Evolutionary conservation across 306 rosid genomes (phyloP), one percentile per base, ranked within the genome.

Genomic region (Elaeagnus macrophylla): DNA sequence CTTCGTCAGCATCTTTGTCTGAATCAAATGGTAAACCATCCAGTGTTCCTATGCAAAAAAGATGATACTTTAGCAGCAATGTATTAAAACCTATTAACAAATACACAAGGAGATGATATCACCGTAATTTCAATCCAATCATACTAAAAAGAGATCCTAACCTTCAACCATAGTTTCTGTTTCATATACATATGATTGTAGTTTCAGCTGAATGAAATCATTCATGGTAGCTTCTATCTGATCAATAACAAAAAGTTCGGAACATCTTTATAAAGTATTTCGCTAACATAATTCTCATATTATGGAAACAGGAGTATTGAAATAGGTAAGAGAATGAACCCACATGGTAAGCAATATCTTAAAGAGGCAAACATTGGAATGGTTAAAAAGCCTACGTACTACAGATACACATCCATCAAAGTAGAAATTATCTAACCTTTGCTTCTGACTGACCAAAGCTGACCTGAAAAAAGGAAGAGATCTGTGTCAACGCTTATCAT

Each of bases 111-210:
- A n/a, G n/a, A n/a, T n/a, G n/a, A n/a, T n/a, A n/a, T n/a, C n/a
- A n/a, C n/a, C n/a, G n/a, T n/a, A n/a, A n/a, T n/a, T n/a, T n/a
- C n/a, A n/a, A n/a, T n/a, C n/a, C n/a, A n/a, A n/a, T n/a, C n/a
- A n/a, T n/a, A n/a, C n/a, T n/a, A n/a, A n/a, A n/a, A n/a, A n/a
- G n/a, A 53, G 57, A 65, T 51, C 64, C 61, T 59, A 62, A 90
- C 97, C 97, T 84, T 91, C 96, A 74, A 86, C 89, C 96, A 91
- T 91, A 40, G 97, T 91, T 80, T 91, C 97, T 62, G 95, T 78
- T 79, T 86, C 97, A 53, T 77, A 77, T 41, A 79, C 90, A 39
- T 82, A 78, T 36, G 80, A 79, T 48, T 78, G 91, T 54, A 95
- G 89, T 75, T 76, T 83, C 67, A 90, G 75, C 82, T 90, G 97